Evolutionary conservation across 345 rosid species (phyloP).

Genomic region (Murraya paniculata): DNA sequence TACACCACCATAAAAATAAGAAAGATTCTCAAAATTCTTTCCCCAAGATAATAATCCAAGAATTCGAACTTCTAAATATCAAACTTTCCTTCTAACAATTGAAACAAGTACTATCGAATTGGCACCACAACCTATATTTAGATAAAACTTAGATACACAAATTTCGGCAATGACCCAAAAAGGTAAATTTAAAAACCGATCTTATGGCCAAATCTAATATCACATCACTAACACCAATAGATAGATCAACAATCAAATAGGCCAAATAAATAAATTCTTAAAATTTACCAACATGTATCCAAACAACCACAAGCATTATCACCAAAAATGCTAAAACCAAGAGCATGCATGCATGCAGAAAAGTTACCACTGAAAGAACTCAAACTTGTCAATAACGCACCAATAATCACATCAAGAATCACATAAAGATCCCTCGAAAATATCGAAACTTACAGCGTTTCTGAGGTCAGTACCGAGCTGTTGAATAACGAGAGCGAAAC

Average conservation of each 20-base stretch:
- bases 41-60: neutral
- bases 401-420: neutral
- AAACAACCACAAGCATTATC: too few relatives aligned
- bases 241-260: neutral
- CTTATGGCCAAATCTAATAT: neutral
- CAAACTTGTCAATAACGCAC: neutral
- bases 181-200: neutral
- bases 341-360: too few relatives aligned
- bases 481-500: slow-evolving; percentile 87
- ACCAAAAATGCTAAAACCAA: too few relatives aligned
- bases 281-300: too few relatives aligned
- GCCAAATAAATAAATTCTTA: neutral
- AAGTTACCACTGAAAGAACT: neutral
- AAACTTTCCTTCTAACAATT: neutral
- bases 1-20: neutral
- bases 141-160: neutral
- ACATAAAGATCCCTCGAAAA: neutral
- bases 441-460: slow-evolving; percentile 58
- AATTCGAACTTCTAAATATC: neutral
- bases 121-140: neutral
- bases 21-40: neutral
- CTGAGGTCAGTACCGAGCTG: slow-evolving; percentile 81
- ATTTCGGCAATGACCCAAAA: neutral
- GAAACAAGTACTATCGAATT: neutral
- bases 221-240: neutral